Evolutionary conservation across 106 monocot species (phyloP), one percentile per base, ranked within the genome.

Genomic region (Allium sativum): DNA sequence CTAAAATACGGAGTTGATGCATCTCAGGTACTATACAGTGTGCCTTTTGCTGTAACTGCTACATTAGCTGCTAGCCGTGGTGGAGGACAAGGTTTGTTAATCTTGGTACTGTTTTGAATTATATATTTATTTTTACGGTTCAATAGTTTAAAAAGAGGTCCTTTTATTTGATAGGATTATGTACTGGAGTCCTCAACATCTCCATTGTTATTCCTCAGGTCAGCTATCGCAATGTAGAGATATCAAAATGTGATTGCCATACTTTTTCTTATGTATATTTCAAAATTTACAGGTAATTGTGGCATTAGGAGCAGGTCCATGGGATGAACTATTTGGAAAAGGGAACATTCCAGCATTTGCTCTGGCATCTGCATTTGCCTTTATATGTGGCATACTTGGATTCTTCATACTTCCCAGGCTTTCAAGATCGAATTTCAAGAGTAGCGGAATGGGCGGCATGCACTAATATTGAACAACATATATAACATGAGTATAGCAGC

Each of bases 191-290:
- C 59, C 56, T 98, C 19, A 98, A 98, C 74, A 85, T 98, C 18
- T 74, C 96, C 9, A 92, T 98, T 18, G 96, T 98, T 14, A 14
- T 98, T 21, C 96, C 96, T 22, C 95, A 96, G 84, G 95, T 90
- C 54, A 56, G 41, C 52, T 15, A 50, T 12, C 15, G 8, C 4
- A 3, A 50, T 50, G 8, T 12, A 3, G 15, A 50, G 48, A 50
- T 15, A 7, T 50, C 8, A 50, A 50, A 50, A 15, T 6, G 15
- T 1, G 0, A 50, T 50, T 12, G 15, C 48, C 3, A 50, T 12
- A 12, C 8, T 2, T 12, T 50, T 12, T 50, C 11, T 50, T 11
- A 50, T 15, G 1, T 12, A 12, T 12, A 50, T 12, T 12, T 50
- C 11, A 50, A 40, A 13, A 0, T 59, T 13, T 16, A 48, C 70